Base-by-base conservation (phyloP, 1,139 yeast species). In the Lodderomyces oxycetoniae region DNA sequence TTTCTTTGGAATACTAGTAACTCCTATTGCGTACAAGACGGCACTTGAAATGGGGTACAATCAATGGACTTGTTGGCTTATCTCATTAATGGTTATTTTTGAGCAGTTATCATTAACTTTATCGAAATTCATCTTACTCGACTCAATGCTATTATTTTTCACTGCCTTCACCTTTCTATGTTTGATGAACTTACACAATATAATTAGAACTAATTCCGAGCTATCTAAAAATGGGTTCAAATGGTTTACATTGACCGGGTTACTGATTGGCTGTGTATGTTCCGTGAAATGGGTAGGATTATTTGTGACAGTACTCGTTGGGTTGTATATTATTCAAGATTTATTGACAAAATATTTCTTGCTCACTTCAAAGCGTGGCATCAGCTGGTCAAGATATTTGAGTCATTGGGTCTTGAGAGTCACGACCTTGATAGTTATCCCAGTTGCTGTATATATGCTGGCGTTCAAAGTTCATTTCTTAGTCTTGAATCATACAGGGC, bases 231-330 rank as follows among this genome's bases (percentile, higher is more conserved):
- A 48, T 25, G 82, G 88, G 57, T 51, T 71, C 11, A 44, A 49
- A 15, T 80, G 88, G 88, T 57, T 80, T 53, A 33, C 71, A 4
- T 48, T 80, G 12, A 77, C 93, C 2, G 98, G 98, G 5, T 40
- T 83, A 5, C 76, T 88, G 8, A 76, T 93, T 44, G 99, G 98
- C 1, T 85, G 95, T 56, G 97, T 89, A 10, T 81, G 89, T 47
- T 79, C 95, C 33, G 94, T 89, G 27, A 91, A 91, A 61, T 87
- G 95, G 96, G 97, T 91, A 14, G 98, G 98, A 4, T 59, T 89
- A 32, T 88, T 91, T 52, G 78, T 84, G 30, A 93, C 96, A 7
- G 72, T 76, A 0, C 62, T 89, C 16, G 84, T 89, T 35, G 99
- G 99, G 1, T 44, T 85, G n/a, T 91, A 88, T 62, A 83, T 88